Evolutionary conservation across 78 protist genomes (phyloP), one percentile per base, ranked within the genome.

Genomic region (Tieghemostelium lacteum): DNA sequence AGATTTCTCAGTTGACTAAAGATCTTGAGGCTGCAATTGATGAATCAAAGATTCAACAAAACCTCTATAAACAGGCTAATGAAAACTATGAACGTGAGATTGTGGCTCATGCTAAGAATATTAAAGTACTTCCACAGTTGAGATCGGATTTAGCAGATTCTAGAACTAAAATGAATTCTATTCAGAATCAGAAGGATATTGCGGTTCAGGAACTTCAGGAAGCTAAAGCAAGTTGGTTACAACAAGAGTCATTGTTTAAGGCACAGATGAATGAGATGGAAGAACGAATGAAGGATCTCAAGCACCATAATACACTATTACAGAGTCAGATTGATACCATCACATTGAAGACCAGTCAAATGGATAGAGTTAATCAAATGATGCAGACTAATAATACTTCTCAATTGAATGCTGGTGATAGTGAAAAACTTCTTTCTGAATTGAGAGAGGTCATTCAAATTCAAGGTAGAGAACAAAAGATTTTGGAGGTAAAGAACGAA

Each of bases 381-480:
- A 31, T 26, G 62, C 31, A 20, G 33, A 20, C 7, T 4, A 20
- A 7, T 36, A 61, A n/a, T 26, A 57, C 7, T 7, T 57, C 2
- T 26, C 24, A n/a, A 57, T 16, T 63, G 29, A 64, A 37, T 45
- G n/a, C 76, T 50, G 24, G 55, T 0, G 50, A 20, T 2, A n/a
- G n/a, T 24, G 70, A 80, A 26, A 34, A 69, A 22, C 14, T 20
- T 2, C 10, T 83, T 0, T 19, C 19, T 31, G 33, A 69, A 12
- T 54, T 83, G 2, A 26, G 71, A 33, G 80, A 83, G 20, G 7
- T 83, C 0, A 29, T 69, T 49, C 78, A 67, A 33, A 70, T 83
- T 29, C 91, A 83, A 58, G 17, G 78, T n/a, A 63, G 91, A 28
- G 91, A 83, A 33, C 91, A 83, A 83, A 83, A 83, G 91, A 69